phyloP scores from a whole-genome alignment of 129 eudicot genomes.

The Arctium minus region DNA sequence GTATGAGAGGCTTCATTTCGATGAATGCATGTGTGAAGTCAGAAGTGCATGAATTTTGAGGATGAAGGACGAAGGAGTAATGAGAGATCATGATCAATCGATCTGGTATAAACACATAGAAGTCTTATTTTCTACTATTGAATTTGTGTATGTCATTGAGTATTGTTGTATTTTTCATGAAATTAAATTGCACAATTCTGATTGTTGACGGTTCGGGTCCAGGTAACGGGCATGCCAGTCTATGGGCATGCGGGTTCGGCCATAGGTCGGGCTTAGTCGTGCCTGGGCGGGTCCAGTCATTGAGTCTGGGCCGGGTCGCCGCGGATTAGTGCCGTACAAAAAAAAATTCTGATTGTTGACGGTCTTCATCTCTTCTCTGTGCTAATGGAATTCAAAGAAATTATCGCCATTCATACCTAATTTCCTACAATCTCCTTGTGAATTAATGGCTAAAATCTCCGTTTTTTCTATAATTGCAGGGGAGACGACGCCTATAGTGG shows the following conservation, averaged over 20 bases:
- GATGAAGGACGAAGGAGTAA: background rate
- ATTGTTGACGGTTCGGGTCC: background rate
- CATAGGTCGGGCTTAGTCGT: no score
- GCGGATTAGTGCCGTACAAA: no score
- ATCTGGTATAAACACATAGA: background rate
- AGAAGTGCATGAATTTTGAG: background rate
- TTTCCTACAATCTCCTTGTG: background rate
- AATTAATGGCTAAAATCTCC: background rate
- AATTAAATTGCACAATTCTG: background rate
- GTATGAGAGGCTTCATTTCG: background rate
- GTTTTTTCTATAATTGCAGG: conserved; percentile 27
- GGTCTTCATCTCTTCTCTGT: background rate
- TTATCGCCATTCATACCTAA: background rate
- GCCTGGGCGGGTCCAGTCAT: no score
- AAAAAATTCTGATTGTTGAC: background rate
- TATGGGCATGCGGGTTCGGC: no score
- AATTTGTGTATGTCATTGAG: background rate
- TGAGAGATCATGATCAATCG: background rate
- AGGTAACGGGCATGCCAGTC: no score
- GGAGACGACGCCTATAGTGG: conserved; percentile 42
- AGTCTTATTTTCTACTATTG: background rate
- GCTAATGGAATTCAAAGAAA: conserved; percentile 33
- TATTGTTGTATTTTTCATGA: background rate
- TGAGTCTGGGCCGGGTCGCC: no score
- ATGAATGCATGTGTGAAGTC: background rate